Evolutionary conservation across 1,284 basidiomycete species (phyloP).

Genomic region (Moesziomyces sp.): DNA sequence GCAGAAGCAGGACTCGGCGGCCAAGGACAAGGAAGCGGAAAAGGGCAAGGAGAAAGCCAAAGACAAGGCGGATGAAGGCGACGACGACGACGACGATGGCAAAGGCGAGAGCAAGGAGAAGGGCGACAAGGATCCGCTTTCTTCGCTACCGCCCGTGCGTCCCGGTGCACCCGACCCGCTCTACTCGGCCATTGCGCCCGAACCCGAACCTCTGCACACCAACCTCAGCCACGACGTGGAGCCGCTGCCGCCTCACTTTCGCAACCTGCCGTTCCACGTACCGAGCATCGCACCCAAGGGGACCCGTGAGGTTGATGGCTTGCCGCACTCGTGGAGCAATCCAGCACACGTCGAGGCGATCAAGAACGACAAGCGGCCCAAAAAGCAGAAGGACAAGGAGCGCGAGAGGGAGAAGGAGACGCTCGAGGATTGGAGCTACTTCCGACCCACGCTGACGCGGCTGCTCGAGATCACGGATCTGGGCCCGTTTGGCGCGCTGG

Average conservation of each 20-base stretch:
- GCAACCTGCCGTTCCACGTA: constrained; percentile 38
- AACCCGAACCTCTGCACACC: constrained; percentile 19
- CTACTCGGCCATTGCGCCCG: constrained; percentile 41
- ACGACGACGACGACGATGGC: constrained; percentile 40
- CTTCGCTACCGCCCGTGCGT: constrained; percentile 34
- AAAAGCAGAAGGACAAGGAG: constrained; percentile 55
- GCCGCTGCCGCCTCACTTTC: constrained; percentile 32
- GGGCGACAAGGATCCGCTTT: constrained; percentile 44
- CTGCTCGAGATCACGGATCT: constrained; percentile 50
- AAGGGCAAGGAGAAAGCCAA: constrained; percentile 29
- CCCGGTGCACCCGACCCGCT: constrained; percentile 44
- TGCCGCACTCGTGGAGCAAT: constrained; percentile 36
- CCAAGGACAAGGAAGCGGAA: constrained; percentile 15
- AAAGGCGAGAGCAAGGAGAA: constrained; percentile 30
- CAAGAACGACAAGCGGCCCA: constrained; percentile 49
- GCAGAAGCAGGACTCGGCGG: constrained; percentile 17
- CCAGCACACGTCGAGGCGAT: constrained; percentile 45
- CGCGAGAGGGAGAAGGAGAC: constrained; percentile 56
- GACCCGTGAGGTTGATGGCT: neutral
- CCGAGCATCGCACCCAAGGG: constrained; percentile 16
- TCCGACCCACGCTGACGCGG: constrained; percentile 49
- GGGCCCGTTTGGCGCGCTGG: constrained; percentile 27
- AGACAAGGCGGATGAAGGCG: constrained; percentile 32
- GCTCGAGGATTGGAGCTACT: constrained; percentile 60
- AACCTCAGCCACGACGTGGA: constrained; percentile 40